These are phyloP conservation scores for Corchorus capsularis DNA, from an alignment of 345 rosid species.

Conservation along the genomic window DNA sequence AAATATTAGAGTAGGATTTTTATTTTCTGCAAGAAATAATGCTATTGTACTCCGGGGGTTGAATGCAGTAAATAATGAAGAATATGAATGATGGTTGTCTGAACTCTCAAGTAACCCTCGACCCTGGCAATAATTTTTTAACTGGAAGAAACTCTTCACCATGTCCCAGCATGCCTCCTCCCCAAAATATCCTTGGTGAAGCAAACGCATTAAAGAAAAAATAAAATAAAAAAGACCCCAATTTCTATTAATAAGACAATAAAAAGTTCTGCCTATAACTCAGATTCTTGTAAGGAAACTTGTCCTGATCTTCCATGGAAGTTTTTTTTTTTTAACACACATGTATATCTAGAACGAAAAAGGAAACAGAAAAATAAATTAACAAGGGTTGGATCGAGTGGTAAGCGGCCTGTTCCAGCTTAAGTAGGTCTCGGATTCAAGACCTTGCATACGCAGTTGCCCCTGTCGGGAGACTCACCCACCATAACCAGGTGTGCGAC, in stretches of 20 bases:
- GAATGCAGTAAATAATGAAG: conserved; percentile 3
- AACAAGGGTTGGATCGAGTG: no score
- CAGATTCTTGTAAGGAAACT: background rate
- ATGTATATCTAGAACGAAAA: background rate
- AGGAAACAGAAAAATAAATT: no score
- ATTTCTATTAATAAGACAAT: background rate
- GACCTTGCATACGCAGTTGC: no score
- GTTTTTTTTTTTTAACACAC: background rate
- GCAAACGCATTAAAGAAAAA: no score
- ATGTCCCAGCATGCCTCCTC: background rate
- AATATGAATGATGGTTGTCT: background rate
- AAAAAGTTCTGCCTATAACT: background rate
- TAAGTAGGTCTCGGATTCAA: no score
- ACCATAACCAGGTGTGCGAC: no score
- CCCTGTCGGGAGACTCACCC: no score
- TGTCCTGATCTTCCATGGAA: background rate
- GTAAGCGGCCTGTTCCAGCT: no score
- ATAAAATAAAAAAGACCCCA: background rate
- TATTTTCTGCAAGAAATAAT: background rate
- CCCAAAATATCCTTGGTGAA: background rate
- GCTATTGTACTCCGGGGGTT: background rate
- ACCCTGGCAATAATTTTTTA: background rate
- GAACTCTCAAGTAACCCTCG: background rate
- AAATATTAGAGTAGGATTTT: background rate
- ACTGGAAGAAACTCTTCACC: background rate